A percentile compares a stretch with the other conserved stretches of the same genome.
These are phyloP conservation scores for Neurospora sp. DNA, from an alignment of 495 filamentous ascomycete species.

Conservation along the genomic window DNA sequence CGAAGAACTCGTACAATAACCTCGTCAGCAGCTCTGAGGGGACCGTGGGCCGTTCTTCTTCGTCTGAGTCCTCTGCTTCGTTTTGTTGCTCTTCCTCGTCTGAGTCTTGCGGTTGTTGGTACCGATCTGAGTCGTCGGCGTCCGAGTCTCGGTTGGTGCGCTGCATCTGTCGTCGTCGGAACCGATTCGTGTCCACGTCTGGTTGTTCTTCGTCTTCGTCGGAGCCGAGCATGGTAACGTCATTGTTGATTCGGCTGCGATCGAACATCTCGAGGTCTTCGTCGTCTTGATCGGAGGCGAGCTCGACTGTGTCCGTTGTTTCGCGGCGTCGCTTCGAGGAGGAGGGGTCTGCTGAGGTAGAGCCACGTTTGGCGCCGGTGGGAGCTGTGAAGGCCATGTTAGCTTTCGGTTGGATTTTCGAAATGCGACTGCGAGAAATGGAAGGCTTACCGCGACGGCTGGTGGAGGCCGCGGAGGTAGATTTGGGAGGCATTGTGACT, in stretches of 20 bases:
- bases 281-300: background rate
- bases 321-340: background rate
- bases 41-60: constrained; percentile 39
- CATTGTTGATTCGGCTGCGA: background rate
- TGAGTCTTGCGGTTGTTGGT: constrained; percentile 9
- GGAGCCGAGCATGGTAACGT: background rate
- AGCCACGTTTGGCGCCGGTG: background rate
- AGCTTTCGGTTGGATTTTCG: background rate
- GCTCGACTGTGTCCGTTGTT: background rate
- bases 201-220: background rate
- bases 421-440: background rate
- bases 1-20: constrained; percentile 71
- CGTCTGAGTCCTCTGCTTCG: constrained; percentile 18
- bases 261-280: background rate
- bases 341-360: background rate
- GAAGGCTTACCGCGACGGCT: background rate
- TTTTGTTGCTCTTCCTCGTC: constrained; percentile 11
- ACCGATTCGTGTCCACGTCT: background rate
- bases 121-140: background rate
- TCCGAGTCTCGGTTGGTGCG: background rate
- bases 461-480: background rate
- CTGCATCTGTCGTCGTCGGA: background rate
- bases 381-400: background rate
- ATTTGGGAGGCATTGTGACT: background rate
- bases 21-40: constrained; percentile 63